These are phyloP conservation scores for Cladobotryum protrusum DNA, from an alignment of 2,329 filamentous ascomycete genomes.

Conservation along the genomic window DNA sequence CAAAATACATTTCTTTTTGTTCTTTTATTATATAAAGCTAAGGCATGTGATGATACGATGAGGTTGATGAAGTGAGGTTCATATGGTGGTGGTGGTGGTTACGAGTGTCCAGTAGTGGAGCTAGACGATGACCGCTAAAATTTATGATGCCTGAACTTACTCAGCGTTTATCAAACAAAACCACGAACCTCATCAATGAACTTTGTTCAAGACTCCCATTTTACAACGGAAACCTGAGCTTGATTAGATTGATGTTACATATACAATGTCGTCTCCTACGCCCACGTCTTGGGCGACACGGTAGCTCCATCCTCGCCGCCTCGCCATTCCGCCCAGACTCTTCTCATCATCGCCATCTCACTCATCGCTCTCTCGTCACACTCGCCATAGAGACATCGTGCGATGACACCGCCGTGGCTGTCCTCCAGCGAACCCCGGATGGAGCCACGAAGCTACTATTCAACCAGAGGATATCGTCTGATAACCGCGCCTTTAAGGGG, in stretches of 20 bases:
- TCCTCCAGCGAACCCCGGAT: slow-evolving; percentile 58
- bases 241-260: neutral
- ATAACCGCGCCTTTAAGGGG: slow-evolving; percentile 68
- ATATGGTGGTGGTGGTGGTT: too few species aligned
- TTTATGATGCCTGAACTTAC: too few species aligned
- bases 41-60: too few species aligned
- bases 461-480: slow-evolving; percentile 74
- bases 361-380: slow-evolving; percentile 38
- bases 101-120: too few species aligned
- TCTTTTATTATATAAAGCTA: too few species aligned
- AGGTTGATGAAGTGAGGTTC: too few species aligned
- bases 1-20: too few species aligned
- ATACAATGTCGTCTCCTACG: neutral
- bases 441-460: slow-evolving; percentile 58
- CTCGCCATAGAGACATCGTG: slow-evolving; percentile 81
- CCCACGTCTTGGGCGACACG: neutral
- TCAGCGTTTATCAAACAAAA: too few species aligned
- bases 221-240: neutral
- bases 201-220: too few species aligned
- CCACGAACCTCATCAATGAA: too few species aligned
- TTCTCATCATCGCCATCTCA: neutral
- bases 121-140: too few species aligned
- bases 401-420: slow-evolving; percentile 86
- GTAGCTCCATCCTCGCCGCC: neutral
- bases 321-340: neutral